Conservation (phyloP, 1,139 yeast genomes). For the Lodderomyces theae region DNA sequence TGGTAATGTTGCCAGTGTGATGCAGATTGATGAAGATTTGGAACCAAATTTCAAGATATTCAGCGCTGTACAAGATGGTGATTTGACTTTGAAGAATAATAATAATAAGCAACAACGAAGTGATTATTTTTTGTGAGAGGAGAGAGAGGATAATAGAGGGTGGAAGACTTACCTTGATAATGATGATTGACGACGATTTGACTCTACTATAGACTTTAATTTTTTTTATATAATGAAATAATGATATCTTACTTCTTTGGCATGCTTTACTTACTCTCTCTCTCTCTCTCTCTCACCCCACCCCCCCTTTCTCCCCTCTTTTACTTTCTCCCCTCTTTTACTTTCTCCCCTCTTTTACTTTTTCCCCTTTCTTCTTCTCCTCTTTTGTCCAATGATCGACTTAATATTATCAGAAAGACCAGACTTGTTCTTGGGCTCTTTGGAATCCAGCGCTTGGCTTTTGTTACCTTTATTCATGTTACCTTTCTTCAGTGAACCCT, state of each 20-base stretch:
- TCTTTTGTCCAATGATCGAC: constrained; percentile 63
- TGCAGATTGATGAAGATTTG: constrained; percentile 87
- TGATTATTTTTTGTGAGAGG: constrained; percentile 68
- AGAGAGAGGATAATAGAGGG: neutral
- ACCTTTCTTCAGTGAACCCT: constrained; percentile 37
- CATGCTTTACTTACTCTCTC: too few relatives aligned
- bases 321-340: too few relatives aligned
- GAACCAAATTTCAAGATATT: constrained; percentile 91
- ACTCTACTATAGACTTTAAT: constrained; percentile 1
- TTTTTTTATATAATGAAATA: neutral
- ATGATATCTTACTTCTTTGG: too few relatives aligned
- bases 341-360: constrained; percentile 30
- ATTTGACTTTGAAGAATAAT: constrained; percentile 60
- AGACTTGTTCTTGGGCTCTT: constrained; percentile 27
- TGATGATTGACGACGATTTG: constrained; percentile 1
- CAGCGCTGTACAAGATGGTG: constrained; percentile 94
- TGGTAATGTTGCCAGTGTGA: constrained; percentile 97
- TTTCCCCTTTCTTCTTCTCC: constrained; percentile 60
- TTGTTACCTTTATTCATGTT: constrained; percentile 44
- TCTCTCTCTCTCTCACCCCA: too few relatives aligned
- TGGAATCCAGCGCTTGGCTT: constrained; percentile 15
- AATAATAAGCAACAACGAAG: constrained; percentile 74
- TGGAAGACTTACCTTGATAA: neutral
- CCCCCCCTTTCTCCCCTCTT: too few relatives aligned
- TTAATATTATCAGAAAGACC: constrained; percentile 55